Percentiles rank a stretch among this genome's conserved stretches.
Conservation (phyloP, 2,329 filamentous ascomycete genomes). For the Talaromyces atroroseus region DNA sequence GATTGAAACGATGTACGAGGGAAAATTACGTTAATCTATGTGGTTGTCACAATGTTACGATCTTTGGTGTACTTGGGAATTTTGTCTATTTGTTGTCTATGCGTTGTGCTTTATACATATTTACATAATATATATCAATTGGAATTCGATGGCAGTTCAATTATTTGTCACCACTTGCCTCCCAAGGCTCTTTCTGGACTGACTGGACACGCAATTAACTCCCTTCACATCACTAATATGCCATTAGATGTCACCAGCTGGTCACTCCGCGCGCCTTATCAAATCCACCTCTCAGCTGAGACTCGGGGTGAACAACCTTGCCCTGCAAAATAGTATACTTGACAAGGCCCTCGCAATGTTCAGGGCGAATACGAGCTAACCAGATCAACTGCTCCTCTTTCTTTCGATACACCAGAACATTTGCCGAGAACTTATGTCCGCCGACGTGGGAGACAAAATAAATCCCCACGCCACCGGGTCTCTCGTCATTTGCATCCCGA, state of each 20-base stretch:
- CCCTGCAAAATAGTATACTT: slow-evolving; percentile 80
- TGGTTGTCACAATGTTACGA: neutral
- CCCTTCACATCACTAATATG: neutral
- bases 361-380: slow-evolving; percentile 77
- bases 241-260: slow-evolving; percentile 45
- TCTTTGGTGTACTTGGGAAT: neutral
- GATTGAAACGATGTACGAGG: slow-evolving; percentile 1
- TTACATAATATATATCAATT: neutral
- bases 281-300: slow-evolving; percentile 78
- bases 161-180: too few species aligned
- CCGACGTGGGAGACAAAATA: slow-evolving; percentile 92
- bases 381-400: slow-evolving; percentile 57
- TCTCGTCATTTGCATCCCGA: slow-evolving; percentile 74
- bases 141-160: neutral
- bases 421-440: slow-evolving; percentile 89
- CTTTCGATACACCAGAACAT: slow-evolving; percentile 76
- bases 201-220: too few species aligned
- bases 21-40: neutral
- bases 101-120: too few species aligned
- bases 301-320: slow-evolving; percentile 80
- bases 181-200: too few species aligned
- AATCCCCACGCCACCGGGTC: slow-evolving; percentile 79
- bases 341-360: slow-evolving; percentile 85
- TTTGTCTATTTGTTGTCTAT: neutral
- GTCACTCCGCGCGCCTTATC: slow-evolving; percentile 67